Evolutionary conservation across 2,329 filamentous ascomycete genomes (phyloP).

Genomic region (Talaromyces amestolkiae): DNA sequence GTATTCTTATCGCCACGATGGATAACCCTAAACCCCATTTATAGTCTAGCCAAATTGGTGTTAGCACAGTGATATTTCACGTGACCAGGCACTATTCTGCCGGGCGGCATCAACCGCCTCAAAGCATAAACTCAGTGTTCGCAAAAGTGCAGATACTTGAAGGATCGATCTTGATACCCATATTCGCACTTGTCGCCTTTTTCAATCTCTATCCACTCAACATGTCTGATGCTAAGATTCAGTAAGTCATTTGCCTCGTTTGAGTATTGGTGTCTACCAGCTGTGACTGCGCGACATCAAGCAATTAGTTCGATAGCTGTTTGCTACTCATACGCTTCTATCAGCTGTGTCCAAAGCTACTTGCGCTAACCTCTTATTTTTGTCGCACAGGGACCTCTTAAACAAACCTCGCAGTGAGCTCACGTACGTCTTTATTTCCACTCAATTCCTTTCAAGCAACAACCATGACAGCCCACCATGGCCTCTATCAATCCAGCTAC

Average conservation of each 20-base stretch:
- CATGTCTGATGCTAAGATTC: slow-evolving; percentile 70
- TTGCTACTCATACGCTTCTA: neutral
- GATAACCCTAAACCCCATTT: neutral
- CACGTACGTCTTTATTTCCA: slow-evolving; percentile 61
- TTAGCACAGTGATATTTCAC: slow-evolving; percentile 15
- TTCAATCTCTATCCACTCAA: slow-evolving; percentile 25
- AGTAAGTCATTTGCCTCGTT: slow-evolving; percentile 51
- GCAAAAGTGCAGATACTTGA: slow-evolving; percentile 14
- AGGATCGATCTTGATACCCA: neutral
- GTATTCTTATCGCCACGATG: neutral
- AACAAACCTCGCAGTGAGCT: slow-evolving; percentile 86
- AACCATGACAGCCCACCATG: neutral
- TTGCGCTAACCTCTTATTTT: slow-evolving; percentile 29
- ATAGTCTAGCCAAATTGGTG: neutral
- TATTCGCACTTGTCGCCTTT: neutral
- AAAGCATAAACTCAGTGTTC: slow-evolving; percentile 1
- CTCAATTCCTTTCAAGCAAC: neutral
- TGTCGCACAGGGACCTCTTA: slow-evolving; percentile 69
- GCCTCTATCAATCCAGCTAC: slow-evolving; percentile 13
- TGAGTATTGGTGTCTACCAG: neutral
- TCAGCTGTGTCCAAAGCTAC: slow-evolving; percentile 19
- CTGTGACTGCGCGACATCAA: slow-evolving; percentile 22
- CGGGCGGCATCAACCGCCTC: slow-evolving; percentile 10
- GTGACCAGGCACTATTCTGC: slow-evolving; percentile 24
- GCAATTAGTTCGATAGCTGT: slow-evolving; percentile 16